Evolutionary conservation across 2,329 filamentous ascomycete genomes (phyloP).

Genomic region (Lecanicillium sp.): DNA sequence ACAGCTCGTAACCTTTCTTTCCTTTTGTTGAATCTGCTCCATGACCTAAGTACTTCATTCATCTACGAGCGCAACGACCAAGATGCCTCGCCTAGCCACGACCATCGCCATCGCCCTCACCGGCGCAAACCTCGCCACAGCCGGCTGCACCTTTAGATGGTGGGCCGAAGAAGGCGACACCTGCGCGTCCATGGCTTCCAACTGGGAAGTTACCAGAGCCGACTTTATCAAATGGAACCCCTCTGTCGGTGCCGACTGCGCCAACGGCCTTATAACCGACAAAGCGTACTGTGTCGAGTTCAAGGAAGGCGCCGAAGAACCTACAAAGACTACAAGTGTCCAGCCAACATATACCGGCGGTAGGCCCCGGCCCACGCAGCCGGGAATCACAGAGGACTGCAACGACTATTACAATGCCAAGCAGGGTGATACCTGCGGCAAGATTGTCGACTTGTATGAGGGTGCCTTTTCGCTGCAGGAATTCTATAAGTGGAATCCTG

Average conservation of each 20-base stretch:
- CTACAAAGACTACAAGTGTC: slow-evolving; percentile 2
- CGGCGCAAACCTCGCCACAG: slow-evolving; percentile 5
- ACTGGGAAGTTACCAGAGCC: slow-evolving; percentile 15
- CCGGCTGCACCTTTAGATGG: slow-evolving; percentile 8
- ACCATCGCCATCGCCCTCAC: slow-evolving; percentile 5
- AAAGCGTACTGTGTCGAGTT: slow-evolving; percentile 13
- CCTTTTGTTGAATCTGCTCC: neutral
- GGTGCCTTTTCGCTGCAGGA: slow-evolving; percentile 20
- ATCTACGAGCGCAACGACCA: neutral
- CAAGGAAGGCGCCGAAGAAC: neutral
- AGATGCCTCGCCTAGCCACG: slow-evolving; percentile 5
- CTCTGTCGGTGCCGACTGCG: slow-evolving; percentile 9
- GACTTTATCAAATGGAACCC: slow-evolving; percentile 18
- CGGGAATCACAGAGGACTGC: slow-evolving; percentile 6
- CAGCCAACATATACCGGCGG: neutral
- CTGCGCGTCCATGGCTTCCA: slow-evolving; percentile 15
- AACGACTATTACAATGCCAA: slow-evolving; percentile 8
- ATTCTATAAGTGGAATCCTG: slow-evolving; percentile 15
- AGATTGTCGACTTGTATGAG: slow-evolving; percentile 5
- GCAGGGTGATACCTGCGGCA: slow-evolving; percentile 9
- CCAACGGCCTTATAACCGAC: neutral
- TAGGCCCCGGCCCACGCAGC: slow-evolving; percentile 5
- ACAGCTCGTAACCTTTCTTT: too few species aligned
- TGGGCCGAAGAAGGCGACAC: slow-evolving; percentile 15
- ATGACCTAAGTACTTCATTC: neutral